Evolutionary conservation across 495 filamentous ascomycete genomes (phyloP).

Genomic region (Aspergillus nidulans): DNA sequence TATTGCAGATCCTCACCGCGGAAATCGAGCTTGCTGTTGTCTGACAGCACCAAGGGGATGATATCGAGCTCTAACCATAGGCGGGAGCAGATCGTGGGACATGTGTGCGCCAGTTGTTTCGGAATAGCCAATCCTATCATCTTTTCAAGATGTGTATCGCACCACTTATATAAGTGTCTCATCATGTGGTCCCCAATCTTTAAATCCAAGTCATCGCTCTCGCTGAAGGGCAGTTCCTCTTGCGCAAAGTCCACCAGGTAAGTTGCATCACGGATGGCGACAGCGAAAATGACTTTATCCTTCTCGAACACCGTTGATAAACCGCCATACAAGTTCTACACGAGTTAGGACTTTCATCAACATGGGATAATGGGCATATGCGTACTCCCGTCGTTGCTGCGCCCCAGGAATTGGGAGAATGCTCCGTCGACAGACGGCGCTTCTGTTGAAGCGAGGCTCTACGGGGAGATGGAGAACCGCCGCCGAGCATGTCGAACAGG

Average conservation of each 20-base stretch:
- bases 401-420: slow-evolving; percentile 22
- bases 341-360: slow-evolving; percentile 11
- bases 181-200: slow-evolving; percentile 54
- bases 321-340: slow-evolving; percentile 61
- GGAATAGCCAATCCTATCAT: slow-evolving; percentile 55
- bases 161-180: slow-evolving; percentile 49
- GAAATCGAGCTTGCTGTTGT: slow-evolving; percentile 21
- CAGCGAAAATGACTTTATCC: slow-evolving; percentile 50
- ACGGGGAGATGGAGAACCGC: slow-evolving; percentile 14
- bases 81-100: slow-evolving; percentile 59
- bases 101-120: slow-evolving; percentile 41
- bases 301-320: slow-evolving; percentile 51
- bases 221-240: slow-evolving; percentile 34
- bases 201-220: slow-evolving; percentile 24
- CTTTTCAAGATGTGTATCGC: slow-evolving; percentile 59
- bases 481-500: neutral
- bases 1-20: slow-evolving; percentile 13
- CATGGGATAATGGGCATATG: neutral
- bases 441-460: slow-evolving; percentile 30
- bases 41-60: slow-evolving; percentile 56
- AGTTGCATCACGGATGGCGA: slow-evolving; percentile 72
- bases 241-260: slow-evolving; percentile 76
- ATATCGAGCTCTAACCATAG: slow-evolving; percentile 80
- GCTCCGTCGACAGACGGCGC: slow-evolving; percentile 26
- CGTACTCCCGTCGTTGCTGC: slow-evolving; percentile 24